Conservation (phyloP, 345 rosid genomes). For the Brassica cretica region DNA sequence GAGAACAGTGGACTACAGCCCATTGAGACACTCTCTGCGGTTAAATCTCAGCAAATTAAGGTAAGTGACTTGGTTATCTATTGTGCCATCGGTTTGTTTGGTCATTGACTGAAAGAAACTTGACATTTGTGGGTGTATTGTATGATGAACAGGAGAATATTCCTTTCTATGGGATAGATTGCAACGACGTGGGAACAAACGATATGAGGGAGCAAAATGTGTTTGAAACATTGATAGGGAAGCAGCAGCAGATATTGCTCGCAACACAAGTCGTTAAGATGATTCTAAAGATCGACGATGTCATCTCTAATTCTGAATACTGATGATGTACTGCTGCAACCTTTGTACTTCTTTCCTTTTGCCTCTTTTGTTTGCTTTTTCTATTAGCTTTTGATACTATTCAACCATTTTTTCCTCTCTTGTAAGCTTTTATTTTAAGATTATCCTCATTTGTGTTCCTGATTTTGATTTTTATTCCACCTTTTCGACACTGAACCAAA, state of each 20-base stretch:
- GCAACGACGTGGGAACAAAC: slow-evolving; percentile 89
- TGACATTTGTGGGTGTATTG: slow-evolving; percentile 25
- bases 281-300: slow-evolving; percentile 93
- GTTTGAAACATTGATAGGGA: slow-evolving; percentile 90
- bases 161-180: slow-evolving; percentile 76
- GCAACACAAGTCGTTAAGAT: slow-evolving; percentile 98
- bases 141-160: slow-evolving; percentile 64
- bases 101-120: background rate
- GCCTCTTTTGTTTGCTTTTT: slow-evolving; percentile 4
- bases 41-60: slow-evolving; percentile 88
- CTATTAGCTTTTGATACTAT: slow-evolving; percentile 13
- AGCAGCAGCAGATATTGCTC: slow-evolving; percentile 91
- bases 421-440: slow-evolving; percentile 8
- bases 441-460: background rate
- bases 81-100: background rate
- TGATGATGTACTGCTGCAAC: slow-evolving; percentile 18
- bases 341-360: background rate
- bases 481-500: background rate
- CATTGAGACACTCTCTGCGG: slow-evolving; percentile 85
- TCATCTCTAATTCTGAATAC: slow-evolving; percentile 78
- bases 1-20: slow-evolving; percentile 89
- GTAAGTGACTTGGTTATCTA: slow-evolving; percentile 34
- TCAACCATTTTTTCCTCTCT: background rate
- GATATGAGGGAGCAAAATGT: slow-evolving; percentile 88
- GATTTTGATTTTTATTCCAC: background rate